Conservation (phyloP, 768 basidiomycete species). For the Psilocybe azurescens region DNA sequence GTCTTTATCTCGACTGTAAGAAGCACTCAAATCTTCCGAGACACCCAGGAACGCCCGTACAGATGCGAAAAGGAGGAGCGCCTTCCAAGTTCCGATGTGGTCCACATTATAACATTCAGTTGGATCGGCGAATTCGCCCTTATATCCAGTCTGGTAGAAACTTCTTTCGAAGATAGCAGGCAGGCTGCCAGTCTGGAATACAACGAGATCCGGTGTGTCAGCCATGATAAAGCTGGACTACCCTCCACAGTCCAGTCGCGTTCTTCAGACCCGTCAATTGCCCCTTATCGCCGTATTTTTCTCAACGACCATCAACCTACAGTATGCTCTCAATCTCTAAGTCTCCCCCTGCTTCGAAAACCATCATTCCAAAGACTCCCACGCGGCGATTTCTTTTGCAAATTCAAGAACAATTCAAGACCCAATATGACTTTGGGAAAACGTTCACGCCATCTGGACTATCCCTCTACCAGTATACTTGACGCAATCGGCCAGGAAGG, state of each 20-base stretch:
- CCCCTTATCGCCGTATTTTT: not conserved
- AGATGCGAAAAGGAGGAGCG: not conserved
- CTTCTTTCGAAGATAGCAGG: too few relatives aligned
- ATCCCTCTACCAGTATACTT: not conserved
- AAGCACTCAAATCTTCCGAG: not conserved
- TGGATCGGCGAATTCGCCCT: too few relatives aligned
- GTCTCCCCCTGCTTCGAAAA: not conserved
- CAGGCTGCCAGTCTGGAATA: not conserved
- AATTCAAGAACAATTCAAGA: slow-evolving; percentile 40
- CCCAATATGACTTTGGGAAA: slow-evolving; percentile 31
- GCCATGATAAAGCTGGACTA: not conserved
- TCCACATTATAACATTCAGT: not conserved
- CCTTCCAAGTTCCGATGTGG: not conserved
- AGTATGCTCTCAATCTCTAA: not conserved
- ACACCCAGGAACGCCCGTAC: not conserved
- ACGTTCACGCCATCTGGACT: slow-evolving; percentile 23
- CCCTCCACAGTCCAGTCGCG: not conserved
- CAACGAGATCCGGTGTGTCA: not conserved
- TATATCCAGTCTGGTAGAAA: too few relatives aligned
- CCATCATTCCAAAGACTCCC: slow-evolving; percentile 30
- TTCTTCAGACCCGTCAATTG: not conserved
- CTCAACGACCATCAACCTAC: not conserved
- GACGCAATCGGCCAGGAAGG: not conserved
- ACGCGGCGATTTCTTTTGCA: slow-evolving; percentile 49
- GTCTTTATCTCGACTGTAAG: too few relatives aligned